Base-by-base conservation (phyloP, 768 basidiomycete species). In the Amanita phalloides region DNA sequence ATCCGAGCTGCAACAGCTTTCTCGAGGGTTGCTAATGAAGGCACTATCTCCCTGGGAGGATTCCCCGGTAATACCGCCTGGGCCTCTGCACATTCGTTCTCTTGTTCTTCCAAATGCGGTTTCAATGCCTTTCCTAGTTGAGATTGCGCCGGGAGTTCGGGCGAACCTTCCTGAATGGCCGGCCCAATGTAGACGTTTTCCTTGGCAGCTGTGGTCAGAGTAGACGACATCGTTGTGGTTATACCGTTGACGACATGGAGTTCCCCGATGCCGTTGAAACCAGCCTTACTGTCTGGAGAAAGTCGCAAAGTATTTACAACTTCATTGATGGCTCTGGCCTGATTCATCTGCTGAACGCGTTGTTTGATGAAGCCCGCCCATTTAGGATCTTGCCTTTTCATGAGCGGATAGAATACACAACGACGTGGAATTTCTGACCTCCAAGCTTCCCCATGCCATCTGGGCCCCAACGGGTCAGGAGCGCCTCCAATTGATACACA, bases 311-410 rank as follows among this genome's bases (percentile, higher is more conserved):
- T 79, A 59, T 75, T 83, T 49, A 87, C 80, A 43, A 87, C 84
- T 65, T 90, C 79, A 61, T 86, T 89, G 60, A 90, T 71, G 20
- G 82, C 87, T 66, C 68, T 77, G 48, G 79, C 84, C 64, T 84
- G 84, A 60, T 81, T 82, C 52, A 67, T 73, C 56, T 79, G 72
- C 53, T 81, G 76, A 54, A 91, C 76, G 46, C 78, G 76, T 61
- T 82, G 76, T 72, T 92, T 93, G 71, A 93, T 91, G 56, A 89
- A 88, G 64, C 73, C 77, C 39, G 89, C 90, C 91, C 91, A 93
- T 55, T 76, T 79, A 57, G 90, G 90, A 75, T 90, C 90, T 91
- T 59, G 58, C 17, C 14, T 28, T 32, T 36, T 45, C 20, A 21
- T 52, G 32, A 52, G 51, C 9, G 11, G 10, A 26, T 56, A 51